Conservation (phyloP, 148 eudicot genomes). For the Amaranthus hypochondriacus region DNA sequence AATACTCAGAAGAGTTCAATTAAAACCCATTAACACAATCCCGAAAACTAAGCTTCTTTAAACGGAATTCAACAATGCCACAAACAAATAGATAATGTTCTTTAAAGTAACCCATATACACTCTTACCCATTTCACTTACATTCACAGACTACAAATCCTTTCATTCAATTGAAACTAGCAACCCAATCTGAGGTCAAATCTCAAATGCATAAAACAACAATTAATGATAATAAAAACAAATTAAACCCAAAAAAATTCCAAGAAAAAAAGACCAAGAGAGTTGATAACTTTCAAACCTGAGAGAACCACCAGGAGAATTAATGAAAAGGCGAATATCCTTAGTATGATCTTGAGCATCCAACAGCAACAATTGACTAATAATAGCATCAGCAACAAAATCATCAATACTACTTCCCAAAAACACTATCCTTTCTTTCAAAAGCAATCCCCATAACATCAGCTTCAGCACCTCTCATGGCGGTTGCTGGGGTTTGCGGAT, state of each 20-base stretch:
- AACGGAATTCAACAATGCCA: background rate
- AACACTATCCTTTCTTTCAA: constrained; percentile 80
- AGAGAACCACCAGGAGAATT: constrained; percentile 81
- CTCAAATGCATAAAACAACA: background rate
- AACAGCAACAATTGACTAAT: constrained; percentile 70
- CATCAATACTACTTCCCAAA: constrained; percentile 57
- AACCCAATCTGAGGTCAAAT: background rate
- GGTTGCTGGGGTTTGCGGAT: constrained; percentile 57
- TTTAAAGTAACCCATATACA: background rate
- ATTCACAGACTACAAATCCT: background rate
- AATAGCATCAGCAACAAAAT: constrained; percentile 74
- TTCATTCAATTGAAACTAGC: background rate
- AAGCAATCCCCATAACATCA: constrained; percentile 76
- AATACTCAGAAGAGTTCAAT: too few species aligned
- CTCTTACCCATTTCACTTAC: background rate
- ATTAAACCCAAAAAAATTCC: background rate
- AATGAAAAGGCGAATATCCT: constrained; percentile 75
- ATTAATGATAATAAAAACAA: background rate
- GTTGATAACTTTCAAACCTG: constrained; percentile 33
- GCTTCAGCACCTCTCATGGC: constrained; percentile 63
- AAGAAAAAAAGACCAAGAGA: background rate
- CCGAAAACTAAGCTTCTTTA: background rate
- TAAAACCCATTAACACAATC: background rate
- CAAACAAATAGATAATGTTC: background rate
- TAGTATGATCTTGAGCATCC: constrained; percentile 73